phyloP scores from a whole-genome alignment of 768 basidiomycete genomes.

The Phlebiopsis flavidoalba region DNA sequence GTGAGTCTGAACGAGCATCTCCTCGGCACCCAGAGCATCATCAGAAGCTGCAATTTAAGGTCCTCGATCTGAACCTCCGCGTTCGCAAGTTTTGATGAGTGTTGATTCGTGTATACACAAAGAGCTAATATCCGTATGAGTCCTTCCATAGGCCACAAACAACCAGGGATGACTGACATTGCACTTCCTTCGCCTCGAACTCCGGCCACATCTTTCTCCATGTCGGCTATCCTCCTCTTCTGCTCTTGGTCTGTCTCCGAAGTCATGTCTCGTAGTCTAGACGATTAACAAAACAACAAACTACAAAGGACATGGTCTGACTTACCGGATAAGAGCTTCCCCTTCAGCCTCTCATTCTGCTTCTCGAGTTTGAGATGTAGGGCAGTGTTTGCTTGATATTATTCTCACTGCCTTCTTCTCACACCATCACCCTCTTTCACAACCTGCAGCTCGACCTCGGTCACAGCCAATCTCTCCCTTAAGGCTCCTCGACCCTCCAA shows the following conservation, averaged over 20 bases:
- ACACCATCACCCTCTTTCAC: conserved; percentile 53
- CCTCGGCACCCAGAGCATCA: conserved; percentile 92
- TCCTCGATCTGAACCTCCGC: conserved; percentile 92
- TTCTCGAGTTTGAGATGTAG: conserved; percentile 89
- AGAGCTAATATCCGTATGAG: conserved; percentile 41
- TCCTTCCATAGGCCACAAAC: neutral
- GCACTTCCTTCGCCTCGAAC: conserved; percentile 77
- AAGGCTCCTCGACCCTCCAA: conserved; percentile 73
- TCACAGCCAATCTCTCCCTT: conserved; percentile 69
- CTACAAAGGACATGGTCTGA: neutral
- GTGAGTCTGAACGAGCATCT: conserved; percentile 94
- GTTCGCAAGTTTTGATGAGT: conserved; percentile 74
- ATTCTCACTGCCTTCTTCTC: conserved; percentile 25
- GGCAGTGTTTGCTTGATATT: conserved; percentile 54
- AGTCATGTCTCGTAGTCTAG: conserved; percentile 81
- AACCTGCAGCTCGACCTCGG: conserved; percentile 82
- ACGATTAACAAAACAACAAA: neutral
- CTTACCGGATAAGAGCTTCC: conserved; percentile 85
- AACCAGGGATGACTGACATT: conserved; percentile 40
- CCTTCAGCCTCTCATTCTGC: conserved; percentile 92
- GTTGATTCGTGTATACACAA: conserved; percentile 80
- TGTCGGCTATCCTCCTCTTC: conserved; percentile 70
- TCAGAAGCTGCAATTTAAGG: conserved; percentile 91
- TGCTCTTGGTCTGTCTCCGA: conserved; percentile 86
- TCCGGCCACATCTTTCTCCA: conserved; percentile 85